Percentiles rank a stretch among this genome's conserved stretches.
Conservation (phyloP, 1,139 yeast species). For the Pichia cactophila region DNA sequence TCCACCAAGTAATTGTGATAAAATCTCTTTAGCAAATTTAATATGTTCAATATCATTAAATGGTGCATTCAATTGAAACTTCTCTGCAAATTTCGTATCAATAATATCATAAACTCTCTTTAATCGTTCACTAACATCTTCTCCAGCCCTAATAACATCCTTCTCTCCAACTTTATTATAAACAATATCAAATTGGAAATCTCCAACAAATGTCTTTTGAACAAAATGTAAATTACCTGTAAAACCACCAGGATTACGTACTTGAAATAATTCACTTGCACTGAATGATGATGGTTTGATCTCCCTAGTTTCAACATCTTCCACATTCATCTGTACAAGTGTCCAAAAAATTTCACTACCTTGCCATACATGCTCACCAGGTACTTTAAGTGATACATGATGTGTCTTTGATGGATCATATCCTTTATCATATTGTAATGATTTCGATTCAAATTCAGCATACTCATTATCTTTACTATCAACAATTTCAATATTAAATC, state of each 20-base stretch:
- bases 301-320: conserved; percentile 34
- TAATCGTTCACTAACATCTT: conserved; percentile 31
- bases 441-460: conserved; percentile 31
- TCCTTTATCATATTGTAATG: conserved; percentile 27
- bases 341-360: conserved; percentile 72
- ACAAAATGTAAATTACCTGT: conserved; percentile 74
- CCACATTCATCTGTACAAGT: conserved; percentile 59
- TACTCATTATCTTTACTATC: conserved; percentile 38
- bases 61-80: conserved; percentile 52
- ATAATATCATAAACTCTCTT: conserved; percentile 34
- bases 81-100: conserved; percentile 46
- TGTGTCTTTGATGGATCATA: conserved; percentile 52
- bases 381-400: conserved; percentile 62
- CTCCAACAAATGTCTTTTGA: conserved; percentile 68
- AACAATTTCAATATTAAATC: conserved; percentile 43
- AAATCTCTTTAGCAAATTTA: conserved; percentile 64
- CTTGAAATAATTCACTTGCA: conserved; percentile 43
- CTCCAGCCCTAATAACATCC: conserved; percentile 31
- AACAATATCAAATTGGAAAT: conserved; percentile 68
- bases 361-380: conserved; percentile 69
- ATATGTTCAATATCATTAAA: conserved; percentile 40
- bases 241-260: conserved; percentile 54
- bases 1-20: conserved; percentile 85
- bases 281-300: conserved; percentile 28
- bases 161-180: conserved; percentile 44